Base-by-base conservation (phyloP, 2,329 filamentous ascomycete genomes). In the Epichloe aotearoae region DNA sequence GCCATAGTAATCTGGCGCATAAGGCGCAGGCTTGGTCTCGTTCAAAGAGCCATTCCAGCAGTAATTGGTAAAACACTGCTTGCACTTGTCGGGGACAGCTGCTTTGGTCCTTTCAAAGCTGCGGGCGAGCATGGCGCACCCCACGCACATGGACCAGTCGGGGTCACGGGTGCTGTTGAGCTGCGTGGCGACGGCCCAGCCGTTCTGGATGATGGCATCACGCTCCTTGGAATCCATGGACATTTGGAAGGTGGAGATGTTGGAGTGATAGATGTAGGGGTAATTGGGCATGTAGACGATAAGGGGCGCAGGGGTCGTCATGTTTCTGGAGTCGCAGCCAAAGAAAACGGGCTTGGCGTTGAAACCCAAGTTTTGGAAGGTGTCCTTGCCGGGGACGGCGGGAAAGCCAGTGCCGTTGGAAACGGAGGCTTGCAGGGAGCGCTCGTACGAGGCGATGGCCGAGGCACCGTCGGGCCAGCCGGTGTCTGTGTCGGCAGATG, bases 11-110 rank as follows among this genome's bases (percentile, higher is more conserved):
- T 48, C 17, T 10, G 66, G 66, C 23, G 57, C 49, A 43, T 69
- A 69, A 7, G 53, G 58, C 53, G 56, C 75, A 1, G 66, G 61
- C 1, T 59, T 57, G 11, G 55, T 52, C 47, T 64, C 63, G 30
- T 66, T 62, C 37, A 68, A 51, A 15, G 79, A 86, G n/a, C 93
- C 93, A 64, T 96, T 79, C 93, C 93, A 98, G 76, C 93, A 98
- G 71, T 96, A 96, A 19, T 72, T 67, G 12, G 72, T 57, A 66
- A 96, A 97, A 70, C 93, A 98, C 47, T 74, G 61, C 42, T 69
- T 73, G 70, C 93, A 98, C 10, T 79, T 80, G 0, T 76, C 73
- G 0, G 91, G 91, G 1, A 90, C 74, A 0, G 69, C 55, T 0
- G 84, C 84, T 17, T 75, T 73, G 0, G 87, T 91, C 47, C 88